Evolutionary conservation across 345 rosid species (phyloP).

Genomic region (Citrus medica): DNA sequence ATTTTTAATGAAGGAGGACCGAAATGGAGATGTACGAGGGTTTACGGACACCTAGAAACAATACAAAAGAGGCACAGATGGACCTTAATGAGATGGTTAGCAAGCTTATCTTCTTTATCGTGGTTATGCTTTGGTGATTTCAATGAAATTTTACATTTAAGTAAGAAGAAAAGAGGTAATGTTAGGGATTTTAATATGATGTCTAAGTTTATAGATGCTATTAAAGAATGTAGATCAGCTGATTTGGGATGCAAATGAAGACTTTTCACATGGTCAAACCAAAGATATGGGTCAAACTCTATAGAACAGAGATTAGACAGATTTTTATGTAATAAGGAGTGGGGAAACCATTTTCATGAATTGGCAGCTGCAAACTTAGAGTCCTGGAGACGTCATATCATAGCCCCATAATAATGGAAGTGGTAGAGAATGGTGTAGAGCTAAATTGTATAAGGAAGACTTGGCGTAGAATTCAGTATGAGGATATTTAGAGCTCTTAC

Average conservation of each 20-base stretch:
- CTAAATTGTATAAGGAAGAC: too few relatives aligned
- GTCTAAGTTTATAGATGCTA: too few relatives aligned
- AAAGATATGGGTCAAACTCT: fast-evolving
- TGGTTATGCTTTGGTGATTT: neutral
- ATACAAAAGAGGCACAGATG: neutral
- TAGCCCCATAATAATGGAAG: neutral
- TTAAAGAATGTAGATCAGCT: neutral
- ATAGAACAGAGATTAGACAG: neutral
- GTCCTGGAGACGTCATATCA: neutral
- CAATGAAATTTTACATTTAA: neutral
- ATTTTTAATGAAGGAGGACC: too few relatives aligned
- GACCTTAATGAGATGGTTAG: neutral
- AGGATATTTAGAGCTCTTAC: neutral
- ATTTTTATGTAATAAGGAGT: too few relatives aligned
- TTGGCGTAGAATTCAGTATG: too few relatives aligned
- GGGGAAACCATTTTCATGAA: neutral
- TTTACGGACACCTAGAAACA: neutral
- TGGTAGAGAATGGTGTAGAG: neutral
- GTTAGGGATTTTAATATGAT: neutral
- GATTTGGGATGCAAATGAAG: neutral
- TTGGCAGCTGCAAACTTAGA: neutral
- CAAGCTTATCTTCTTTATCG: neutral
- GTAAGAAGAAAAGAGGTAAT: too few relatives aligned
- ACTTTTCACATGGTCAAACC: neutral
- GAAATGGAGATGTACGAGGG: neutral